These are phyloP conservation scores for Lagenaria siceraria DNA, from an alignment of 306 rosid species.

Conservation along the genomic window DNA sequence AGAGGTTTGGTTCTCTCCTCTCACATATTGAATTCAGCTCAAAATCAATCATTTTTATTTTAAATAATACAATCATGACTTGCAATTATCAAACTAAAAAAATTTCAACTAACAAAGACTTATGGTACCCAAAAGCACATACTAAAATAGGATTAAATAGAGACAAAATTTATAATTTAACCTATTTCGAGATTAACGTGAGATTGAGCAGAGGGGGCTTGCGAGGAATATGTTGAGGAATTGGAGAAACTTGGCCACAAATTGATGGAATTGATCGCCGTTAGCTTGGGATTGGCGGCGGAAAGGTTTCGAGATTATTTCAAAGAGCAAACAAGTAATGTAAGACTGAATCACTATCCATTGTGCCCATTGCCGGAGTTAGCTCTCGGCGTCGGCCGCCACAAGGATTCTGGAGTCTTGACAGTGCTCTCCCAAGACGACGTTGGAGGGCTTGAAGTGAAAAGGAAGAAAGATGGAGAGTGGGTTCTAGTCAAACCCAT, in stretches of 20 bases:
- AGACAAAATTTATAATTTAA: too few species aligned
- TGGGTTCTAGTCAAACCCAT: constrained; percentile 50
- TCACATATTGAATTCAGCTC: too few species aligned
- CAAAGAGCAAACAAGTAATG: constrained; percentile 30
- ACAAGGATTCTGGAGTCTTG: constrained; percentile 39
- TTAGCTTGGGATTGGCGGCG: constrained; percentile 43
- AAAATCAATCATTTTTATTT: too few species aligned
- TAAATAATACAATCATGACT: too few species aligned
- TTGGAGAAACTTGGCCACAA: constrained; percentile 28
- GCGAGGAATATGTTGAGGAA: constrained; percentile 39
- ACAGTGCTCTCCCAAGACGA: constrained; percentile 53
- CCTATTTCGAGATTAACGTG: too few species aligned
- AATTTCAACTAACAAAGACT: too few species aligned
- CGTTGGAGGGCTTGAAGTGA: constrained; percentile 58
- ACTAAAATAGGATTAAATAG: too few species aligned
- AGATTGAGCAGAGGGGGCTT: constrained; percentile 15
- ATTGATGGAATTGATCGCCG: constrained; percentile 39
- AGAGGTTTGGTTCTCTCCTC: too few species aligned
- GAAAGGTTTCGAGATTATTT: constrained; percentile 30
- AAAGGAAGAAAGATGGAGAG: constrained; percentile 36
- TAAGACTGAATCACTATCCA: constrained; percentile 43
- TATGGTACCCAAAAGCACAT: too few species aligned
- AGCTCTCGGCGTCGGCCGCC: constrained; percentile 55
- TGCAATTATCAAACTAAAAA: too few species aligned
- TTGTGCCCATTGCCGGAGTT: constrained; percentile 49